Percentiles rank a stretch among this genome's conserved stretches.
Evolutionary conservation across 75 land plant genomes (phyloP).

Genomic region (Picea sitchensis): DNA sequence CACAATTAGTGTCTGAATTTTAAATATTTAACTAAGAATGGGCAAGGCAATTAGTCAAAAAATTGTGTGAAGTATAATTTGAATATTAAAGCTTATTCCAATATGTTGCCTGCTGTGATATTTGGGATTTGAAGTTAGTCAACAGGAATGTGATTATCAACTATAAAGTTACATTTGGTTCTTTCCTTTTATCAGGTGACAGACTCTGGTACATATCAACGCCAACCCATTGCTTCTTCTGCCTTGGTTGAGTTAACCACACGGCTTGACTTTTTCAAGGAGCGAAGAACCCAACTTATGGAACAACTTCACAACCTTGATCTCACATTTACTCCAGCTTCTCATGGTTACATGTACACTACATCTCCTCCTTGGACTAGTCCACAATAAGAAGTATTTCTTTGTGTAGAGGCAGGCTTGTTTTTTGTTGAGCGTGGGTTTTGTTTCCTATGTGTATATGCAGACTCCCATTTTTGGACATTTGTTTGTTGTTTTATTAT

Average conservation of each 20-base stretch:
- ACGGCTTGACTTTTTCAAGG: constrained; percentile 95
- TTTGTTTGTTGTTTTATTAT: neutral
- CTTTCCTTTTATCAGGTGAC: constrained; percentile 8
- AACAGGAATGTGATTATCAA: too few relatives aligned
- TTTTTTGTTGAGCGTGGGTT: neutral
- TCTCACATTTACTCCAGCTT: constrained; percentile 46
- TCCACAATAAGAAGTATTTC: constrained; percentile 7
- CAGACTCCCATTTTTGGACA: neutral
- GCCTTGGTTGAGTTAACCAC: constrained; percentile 87
- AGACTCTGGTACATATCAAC: constrained; percentile 20
- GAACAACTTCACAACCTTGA: constrained; percentile 95
- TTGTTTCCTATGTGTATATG: constrained; percentile 14
- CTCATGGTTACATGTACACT: constrained; percentile 35
- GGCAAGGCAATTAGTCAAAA: neutral
- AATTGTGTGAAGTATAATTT: neutral
- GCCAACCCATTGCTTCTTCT: constrained; percentile 68
- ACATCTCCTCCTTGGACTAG: constrained; percentile 61
- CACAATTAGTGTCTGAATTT: neutral
- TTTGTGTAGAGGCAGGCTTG: neutral
- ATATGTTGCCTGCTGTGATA: neutral
- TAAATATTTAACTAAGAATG: neutral
- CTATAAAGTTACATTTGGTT: too few relatives aligned
- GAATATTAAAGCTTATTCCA: neutral
- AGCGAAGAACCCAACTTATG: constrained; percentile 92
- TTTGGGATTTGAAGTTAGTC: neutral